phyloP scores from a whole-genome alignment of 2,329 filamentous ascomycete genomes.

The Fusarium brachygibbosum region DNA sequence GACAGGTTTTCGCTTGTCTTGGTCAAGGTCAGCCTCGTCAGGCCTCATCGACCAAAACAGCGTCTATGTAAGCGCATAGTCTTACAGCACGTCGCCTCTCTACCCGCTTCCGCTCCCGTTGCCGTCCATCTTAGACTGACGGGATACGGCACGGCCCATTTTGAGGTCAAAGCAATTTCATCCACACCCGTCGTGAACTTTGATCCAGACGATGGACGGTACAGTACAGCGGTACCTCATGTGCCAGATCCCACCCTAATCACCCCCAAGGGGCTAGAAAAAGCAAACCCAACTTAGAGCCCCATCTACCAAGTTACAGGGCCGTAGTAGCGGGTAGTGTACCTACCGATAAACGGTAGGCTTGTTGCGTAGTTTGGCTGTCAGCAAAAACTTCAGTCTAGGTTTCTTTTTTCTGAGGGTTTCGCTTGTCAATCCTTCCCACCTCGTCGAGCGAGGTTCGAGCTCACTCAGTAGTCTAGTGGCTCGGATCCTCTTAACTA shows the following conservation, averaged over 20 bases:
- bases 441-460: slow-evolving; percentile 26
- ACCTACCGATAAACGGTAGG: slow-evolving; percentile 23
- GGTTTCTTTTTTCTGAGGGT: slow-evolving; percentile 43
- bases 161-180: slow-evolving; percentile 33
- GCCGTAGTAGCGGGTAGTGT: slow-evolving; percentile 29
- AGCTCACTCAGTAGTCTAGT: slow-evolving; percentile 32
- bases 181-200: slow-evolving; percentile 42
- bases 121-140: slow-evolving; percentile 34
- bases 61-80: slow-evolving; percentile 16
- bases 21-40: slow-evolving; percentile 20
- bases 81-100: slow-evolving; percentile 38
- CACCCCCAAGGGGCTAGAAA: slow-evolving; percentile 44
- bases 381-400: slow-evolving; percentile 44
- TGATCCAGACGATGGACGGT: background rate
- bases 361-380: slow-evolving; percentile 44
- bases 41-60: slow-evolving; percentile 22
- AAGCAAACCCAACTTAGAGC: slow-evolving; percentile 45
- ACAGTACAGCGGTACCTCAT: slow-evolving; percentile 34
- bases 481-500: slow-evolving; percentile 38
- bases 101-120: slow-evolving; percentile 43
- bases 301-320: slow-evolving; percentile 42
- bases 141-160: slow-evolving; percentile 46
- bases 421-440: slow-evolving; percentile 47
- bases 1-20: slow-evolving; percentile 19
- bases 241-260: slow-evolving; percentile 48